These are phyloP conservation scores for Podospora fimiseda DNA, from an alignment of 495 filamentous ascomycete genomes.

Conservation along the genomic window DNA sequence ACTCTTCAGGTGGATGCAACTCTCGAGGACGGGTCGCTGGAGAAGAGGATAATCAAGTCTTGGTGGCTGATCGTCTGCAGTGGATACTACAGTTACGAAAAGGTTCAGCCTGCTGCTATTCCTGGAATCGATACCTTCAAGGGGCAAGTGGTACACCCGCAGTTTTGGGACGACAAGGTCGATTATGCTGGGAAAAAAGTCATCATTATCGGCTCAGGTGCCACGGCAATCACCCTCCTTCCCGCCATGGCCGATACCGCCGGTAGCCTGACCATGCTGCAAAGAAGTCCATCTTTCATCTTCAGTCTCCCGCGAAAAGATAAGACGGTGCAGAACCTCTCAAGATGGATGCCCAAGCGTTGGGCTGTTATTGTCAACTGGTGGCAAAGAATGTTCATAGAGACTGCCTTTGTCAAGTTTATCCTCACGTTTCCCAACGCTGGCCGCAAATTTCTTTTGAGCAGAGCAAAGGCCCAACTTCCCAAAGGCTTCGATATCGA, in stretches of 20 bases:
- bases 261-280: constrained; percentile 49
- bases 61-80: constrained; percentile 57
- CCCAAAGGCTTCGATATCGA: constrained; percentile 50
- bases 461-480: constrained; percentile 41
- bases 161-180: constrained; percentile 54
- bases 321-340: constrained; percentile 16
- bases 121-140: constrained; percentile 54
- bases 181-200: constrained; percentile 47
- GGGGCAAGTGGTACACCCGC: constrained; percentile 53
- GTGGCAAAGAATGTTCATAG: constrained; percentile 26
- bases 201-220: constrained; percentile 51
- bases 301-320: constrained; percentile 43
- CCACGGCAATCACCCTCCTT: constrained; percentile 52
- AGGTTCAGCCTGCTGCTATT: constrained; percentile 49
- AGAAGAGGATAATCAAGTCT: constrained; percentile 36
- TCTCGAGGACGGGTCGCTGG: constrained; percentile 32
- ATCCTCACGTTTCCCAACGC: constrained; percentile 43
- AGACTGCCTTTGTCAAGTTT: constrained; percentile 26
- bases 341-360: constrained; percentile 37
- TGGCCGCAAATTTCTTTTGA: constrained; percentile 41
- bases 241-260: constrained; percentile 46
- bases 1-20: constrained; percentile 45
- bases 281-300: constrained; percentile 54
- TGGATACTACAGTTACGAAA: constrained; percentile 64
- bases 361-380: constrained; percentile 28